Conservation (phyloP, 164 flowering plant genomes). For the Umbellularia californica region DNA sequence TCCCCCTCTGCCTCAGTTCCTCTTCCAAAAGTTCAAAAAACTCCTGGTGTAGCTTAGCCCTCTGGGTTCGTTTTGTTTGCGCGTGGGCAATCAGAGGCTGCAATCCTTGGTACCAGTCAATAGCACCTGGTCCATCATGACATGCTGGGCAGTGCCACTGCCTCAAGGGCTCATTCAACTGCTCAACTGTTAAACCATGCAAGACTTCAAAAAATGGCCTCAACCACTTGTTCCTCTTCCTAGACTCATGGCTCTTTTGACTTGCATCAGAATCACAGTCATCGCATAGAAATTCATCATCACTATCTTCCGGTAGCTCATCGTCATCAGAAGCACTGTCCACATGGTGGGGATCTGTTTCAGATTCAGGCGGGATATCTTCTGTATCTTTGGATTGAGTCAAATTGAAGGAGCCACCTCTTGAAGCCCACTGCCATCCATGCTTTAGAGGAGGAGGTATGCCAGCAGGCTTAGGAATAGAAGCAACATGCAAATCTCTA, state of each 20-base stretch:
- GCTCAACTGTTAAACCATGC: conserved; percentile 44
- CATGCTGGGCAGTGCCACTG: conserved; percentile 99
- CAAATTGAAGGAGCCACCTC: conserved; percentile 23
- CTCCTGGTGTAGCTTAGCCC: conserved; percentile 70
- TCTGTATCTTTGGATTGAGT: conserved; percentile 12
- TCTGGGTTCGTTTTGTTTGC: conserved; percentile 60
- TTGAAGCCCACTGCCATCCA: conserved; percentile 63
- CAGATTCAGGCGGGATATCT: conserved; percentile 10
- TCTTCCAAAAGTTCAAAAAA: conserved; percentile 73
- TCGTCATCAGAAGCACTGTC: conserved; percentile 25
- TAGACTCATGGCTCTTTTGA: conserved; percentile 56
- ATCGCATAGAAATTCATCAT: conserved; percentile 62
- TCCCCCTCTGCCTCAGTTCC: conserved; percentile 60
- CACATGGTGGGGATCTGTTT: not conserved
- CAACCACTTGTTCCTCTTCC: conserved; percentile 63
- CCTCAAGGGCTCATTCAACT: conserved; percentile 59
- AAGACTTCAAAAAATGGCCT: conserved; percentile 50
- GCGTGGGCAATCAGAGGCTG: conserved; percentile 86
- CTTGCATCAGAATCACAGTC: conserved; percentile 72
- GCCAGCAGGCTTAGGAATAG: conserved; percentile 23
- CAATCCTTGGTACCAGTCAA: conserved; percentile 85
- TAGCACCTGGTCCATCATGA: conserved; percentile 86
- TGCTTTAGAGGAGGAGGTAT: conserved; percentile 53
- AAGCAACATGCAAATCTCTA: conserved; percentile 15
- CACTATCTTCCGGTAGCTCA: conserved; percentile 30